Base-by-base conservation (phyloP, 2,329 filamentous ascomycete species). In the Alternaria atra region DNA sequence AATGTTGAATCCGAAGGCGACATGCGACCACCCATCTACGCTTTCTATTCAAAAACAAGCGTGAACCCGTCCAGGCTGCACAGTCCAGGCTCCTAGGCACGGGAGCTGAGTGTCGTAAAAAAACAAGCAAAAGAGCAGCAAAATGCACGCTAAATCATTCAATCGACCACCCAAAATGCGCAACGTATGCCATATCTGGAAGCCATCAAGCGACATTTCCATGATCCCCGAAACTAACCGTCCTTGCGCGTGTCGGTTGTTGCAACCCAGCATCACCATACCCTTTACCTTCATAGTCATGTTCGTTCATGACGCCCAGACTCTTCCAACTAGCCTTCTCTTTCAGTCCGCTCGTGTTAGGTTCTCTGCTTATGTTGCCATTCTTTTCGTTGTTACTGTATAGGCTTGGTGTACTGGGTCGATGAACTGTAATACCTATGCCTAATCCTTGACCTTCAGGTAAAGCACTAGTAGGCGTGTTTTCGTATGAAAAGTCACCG, bases 401-500 rank as follows among this genome's bases (percentile, higher is more conserved):
- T 3, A 42, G n/a, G 20, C 53, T 56, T 4, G 53, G 32, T 13
- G 53, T 55, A 27, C 52, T 55, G 2, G 52, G 30, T 37, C 40
- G 30, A 25, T 55, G 44, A 12, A 56, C 27, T 17, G 44, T 20
- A n/a, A 56, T 50, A 17, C 27, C 44, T 9, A 56, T 48, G 44
- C 44, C 53, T 9, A 50, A 27, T 12, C 53, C 53, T 29, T 40
- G 43, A 7, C 39, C 10, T 5, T 20, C 29, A 25, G 47, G 6
- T 35, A 60, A 10, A 20, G 43, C 51, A 37, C 48, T 47, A 3
- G 43, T 52, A 27, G 58, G 58, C 9, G 58, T 61, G 6, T 58
- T 61, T 29, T 64, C 52, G 37, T 61, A 61, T 8, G 61, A 61
- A 23, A 58, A 58, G 39, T 60, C 34, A 4, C 17, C 48, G 3